Percentiles rank a stretch among this genome's conserved stretches.
Conservation (phyloP, 2,329 filamentous ascomycete genomes). For the Trichoderma sp. region DNA sequence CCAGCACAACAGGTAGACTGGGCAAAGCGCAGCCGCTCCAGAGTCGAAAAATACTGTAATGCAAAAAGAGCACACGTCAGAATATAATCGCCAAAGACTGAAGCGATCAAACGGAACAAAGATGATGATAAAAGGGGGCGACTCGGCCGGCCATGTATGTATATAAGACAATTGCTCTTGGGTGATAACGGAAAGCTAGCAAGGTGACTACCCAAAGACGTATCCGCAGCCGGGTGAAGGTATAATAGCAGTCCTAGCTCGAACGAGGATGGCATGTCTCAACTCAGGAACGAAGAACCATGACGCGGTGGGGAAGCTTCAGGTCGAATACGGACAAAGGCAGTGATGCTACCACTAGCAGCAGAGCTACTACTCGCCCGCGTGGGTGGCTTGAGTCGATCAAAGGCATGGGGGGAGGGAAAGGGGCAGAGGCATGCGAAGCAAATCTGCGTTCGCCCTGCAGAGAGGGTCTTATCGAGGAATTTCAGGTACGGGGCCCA, state of each 20-base stretch:
- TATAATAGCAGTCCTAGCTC: slow-evolving; percentile 22
- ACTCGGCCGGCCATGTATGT: slow-evolving; percentile 21
- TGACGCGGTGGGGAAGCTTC: slow-evolving; percentile 29
- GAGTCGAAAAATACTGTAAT: slow-evolving; percentile 69
- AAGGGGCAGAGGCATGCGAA: slow-evolving; percentile 3
- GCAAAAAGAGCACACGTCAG: slow-evolving; percentile 14
- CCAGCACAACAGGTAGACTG: slow-evolving; percentile 46
- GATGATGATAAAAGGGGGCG: slow-evolving; percentile 12
- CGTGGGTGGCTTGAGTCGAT: slow-evolving; percentile 16
- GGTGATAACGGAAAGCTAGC: slow-evolving; percentile 12
- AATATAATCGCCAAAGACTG: background rate
- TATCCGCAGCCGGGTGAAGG: slow-evolving; percentile 10
- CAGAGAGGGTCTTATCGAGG: slow-evolving; percentile 8
- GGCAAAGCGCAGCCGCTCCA: slow-evolving; percentile 69
- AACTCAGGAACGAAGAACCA: slow-evolving; percentile 43
- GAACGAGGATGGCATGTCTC: slow-evolving; percentile 45
- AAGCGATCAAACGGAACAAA: slow-evolving; percentile 9
- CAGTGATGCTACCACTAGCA: slow-evolving; percentile 14
- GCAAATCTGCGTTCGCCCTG: slow-evolving; percentile 14
- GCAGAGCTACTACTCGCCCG: background rate
- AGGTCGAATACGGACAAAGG: slow-evolving; percentile 14
- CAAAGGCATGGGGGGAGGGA: background rate
- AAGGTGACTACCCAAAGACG: slow-evolving; percentile 19
- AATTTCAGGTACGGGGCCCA: slow-evolving; percentile 4
- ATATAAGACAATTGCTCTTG: slow-evolving; percentile 12